Evolutionary conservation across 345 rosid species (phyloP), one percentile per base, ranked within the genome.

Genomic region (Bruguiera parviflora): DNA sequence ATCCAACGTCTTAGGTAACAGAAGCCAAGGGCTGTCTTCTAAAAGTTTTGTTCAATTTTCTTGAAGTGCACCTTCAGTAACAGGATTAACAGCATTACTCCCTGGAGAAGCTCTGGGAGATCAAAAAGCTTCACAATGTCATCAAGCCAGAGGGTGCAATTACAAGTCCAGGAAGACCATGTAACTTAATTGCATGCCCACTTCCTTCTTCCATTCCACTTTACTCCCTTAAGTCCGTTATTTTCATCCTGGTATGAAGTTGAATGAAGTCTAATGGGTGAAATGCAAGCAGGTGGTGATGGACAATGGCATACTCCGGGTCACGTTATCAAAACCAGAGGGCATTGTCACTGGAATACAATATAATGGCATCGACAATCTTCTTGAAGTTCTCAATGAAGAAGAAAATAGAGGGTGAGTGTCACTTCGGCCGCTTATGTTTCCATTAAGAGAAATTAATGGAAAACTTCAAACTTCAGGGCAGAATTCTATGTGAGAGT

Each of bases 101-200:
- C 28, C 18, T 56, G 59, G 24, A 49, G 5, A 20, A 29, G 59
- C 9, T 22, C 53, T 8, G 19, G 16, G 18, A 52, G 20, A 32
- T 28, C 35, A 7, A 5, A 8, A 5, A 24, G 25, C 10, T 55
- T 32, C 20, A 11, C 47, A 22, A 75, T 82, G 85, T 70, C 82
- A 58, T 70, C 82, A 61, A 60, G 21, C 58, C 72, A 64, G 66
- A 39, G 55, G 6, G 81, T 82, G 73, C 62, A 77, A 22, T 43
- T 82, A 63, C 52, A 65, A 8, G 49, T 79, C 57, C 74, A 68
- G 28, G 81, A 82, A 65, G 58, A 74, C 22, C 66, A 77, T 71
- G 85, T 82, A 78, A 64, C 19, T 57, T n/a, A n/a, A 55, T 39
- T 67, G 27, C 63, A 31, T 37, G 0, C 31, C 22, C 27, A n/a